A percentile compares a stretch with the other conserved stretches of the same genome.
Conservation (phyloP, 2,329 filamentous ascomycete species). For the Cladorrhinum sp. region DNA sequence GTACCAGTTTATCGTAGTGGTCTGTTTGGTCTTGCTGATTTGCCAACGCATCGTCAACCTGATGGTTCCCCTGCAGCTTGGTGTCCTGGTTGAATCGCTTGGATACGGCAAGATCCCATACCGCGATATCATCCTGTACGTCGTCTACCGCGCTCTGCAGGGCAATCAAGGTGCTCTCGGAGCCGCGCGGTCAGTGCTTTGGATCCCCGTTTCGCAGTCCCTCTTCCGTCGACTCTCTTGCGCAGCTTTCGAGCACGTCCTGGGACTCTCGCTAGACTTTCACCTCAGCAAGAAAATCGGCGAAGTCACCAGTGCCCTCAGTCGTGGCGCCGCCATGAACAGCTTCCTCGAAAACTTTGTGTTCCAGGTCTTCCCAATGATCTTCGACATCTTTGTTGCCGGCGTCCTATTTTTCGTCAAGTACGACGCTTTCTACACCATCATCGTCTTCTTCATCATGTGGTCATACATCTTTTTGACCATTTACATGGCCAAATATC, state of each 20-base stretch:
- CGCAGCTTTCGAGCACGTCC: conserved; percentile 94
- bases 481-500: conserved; percentile 89
- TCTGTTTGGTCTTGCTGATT: conserved; percentile 79
- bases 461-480: conserved; percentile 97
- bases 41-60: conserved; percentile 82
- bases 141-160: conserved; percentile 76
- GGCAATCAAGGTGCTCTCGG: conserved; percentile 85
- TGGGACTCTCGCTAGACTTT: conserved; percentile 91
- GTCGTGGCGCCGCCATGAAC: conserved; percentile 94
- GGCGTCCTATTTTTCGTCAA: conserved; percentile 73
- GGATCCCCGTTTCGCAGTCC: conserved; percentile 96
- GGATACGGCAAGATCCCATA: conserved; percentile 55
- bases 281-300: conserved; percentile 95
- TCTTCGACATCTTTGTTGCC: conserved; percentile 82
- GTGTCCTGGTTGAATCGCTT: conserved; percentile 71
- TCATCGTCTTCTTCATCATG: conserved; percentile 84
- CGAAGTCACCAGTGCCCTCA: conserved; percentile 89
- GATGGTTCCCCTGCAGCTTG: conserved; percentile 80
- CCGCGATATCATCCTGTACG: conserved; percentile 70
- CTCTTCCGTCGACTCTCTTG: conserved; percentile 92
- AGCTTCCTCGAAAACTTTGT: conserved; percentile 94
- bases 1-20: conserved; percentile 73
- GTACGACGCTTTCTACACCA: conserved; percentile 86
- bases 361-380: conserved; percentile 92
- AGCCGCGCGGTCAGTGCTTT: conserved; percentile 75